Percentiles rank a stretch among this genome's conserved stretches.
Evolutionary conservation across 2,329 filamentous ascomycete genomes (phyloP).

Genomic region (Neobulgaria alba): DNA sequence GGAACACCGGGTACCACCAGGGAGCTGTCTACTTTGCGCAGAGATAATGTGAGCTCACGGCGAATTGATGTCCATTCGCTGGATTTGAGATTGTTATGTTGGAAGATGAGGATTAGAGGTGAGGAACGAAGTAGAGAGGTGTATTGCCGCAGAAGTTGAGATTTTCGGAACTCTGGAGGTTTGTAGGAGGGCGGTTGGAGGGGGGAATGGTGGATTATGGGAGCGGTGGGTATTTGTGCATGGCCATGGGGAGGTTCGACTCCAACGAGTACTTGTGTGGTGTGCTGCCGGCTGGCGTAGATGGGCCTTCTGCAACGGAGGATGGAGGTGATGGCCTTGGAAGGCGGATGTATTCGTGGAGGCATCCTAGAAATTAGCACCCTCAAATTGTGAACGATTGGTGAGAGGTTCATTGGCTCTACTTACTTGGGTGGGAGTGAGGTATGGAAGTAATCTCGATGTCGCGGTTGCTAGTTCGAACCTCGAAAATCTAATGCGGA

Average conservation of each 20-base stretch:
- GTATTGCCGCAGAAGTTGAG: constrained; percentile 73
- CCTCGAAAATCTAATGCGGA: no score
- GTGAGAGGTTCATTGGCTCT: constrained; percentile 1
- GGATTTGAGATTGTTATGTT: constrained; percentile 66
- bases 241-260: constrained; percentile 41
- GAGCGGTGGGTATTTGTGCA: constrained; percentile 33
- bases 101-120: constrained; percentile 61
- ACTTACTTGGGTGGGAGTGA: constrained; percentile 6
- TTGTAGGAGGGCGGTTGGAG: constrained; percentile 84
- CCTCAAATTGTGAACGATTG: background rate
- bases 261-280: constrained; percentile 38
- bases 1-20: constrained; percentile 35
- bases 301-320: constrained; percentile 31
- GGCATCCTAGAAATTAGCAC: constrained; percentile 36
- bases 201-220: constrained; percentile 26
- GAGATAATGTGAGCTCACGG: constrained; percentile 50
- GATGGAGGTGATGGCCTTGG: constrained; percentile 24
- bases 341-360: constrained; percentile 34
- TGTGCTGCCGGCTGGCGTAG: constrained; percentile 35
- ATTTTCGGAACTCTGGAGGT: constrained; percentile 78
- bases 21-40: constrained; percentile 54
- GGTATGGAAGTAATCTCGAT: no score
- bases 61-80: constrained; percentile 59
- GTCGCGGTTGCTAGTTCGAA: no score
- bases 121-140: constrained; percentile 63